Conservation (phyloP, 441 rosid species). For the Isatis lusitanica region DNA sequence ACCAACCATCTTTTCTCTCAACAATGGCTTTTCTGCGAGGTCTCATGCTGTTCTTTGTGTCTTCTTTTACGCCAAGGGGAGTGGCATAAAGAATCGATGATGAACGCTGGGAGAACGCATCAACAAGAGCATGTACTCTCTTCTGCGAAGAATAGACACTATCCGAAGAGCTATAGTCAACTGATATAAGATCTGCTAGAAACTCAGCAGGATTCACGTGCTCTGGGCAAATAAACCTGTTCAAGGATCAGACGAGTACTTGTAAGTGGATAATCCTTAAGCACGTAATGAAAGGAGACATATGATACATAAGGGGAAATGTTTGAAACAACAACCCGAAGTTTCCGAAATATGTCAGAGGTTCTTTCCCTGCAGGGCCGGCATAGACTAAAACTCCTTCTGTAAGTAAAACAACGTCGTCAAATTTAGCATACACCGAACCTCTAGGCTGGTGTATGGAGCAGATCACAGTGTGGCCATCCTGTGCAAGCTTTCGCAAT, state of each 20-base stretch:
- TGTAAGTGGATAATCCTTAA: constrained; percentile 1
- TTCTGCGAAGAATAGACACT: constrained; percentile 74
- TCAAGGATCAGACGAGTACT: constrained; percentile 20
- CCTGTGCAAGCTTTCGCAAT: constrained; percentile 76
- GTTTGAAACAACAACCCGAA: constrained; percentile 63
- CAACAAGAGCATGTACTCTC: constrained; percentile 86
- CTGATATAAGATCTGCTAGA: constrained; percentile 94
- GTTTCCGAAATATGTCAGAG: constrained; percentile 74
- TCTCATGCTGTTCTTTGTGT: constrained; percentile 39
- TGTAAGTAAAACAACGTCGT: constrained; percentile 80
- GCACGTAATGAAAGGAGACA: neutral
- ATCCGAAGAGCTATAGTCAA: constrained; percentile 86
- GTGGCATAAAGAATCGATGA: constrained; percentile 65
- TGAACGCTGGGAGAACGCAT: constrained; percentile 66
- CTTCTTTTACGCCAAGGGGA: constrained; percentile 49
- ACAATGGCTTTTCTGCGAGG: constrained; percentile 41
- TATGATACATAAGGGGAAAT: constrained; percentile 20
- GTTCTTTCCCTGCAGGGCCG: constrained; percentile 83
- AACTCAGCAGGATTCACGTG: constrained; percentile 97
- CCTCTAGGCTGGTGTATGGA: constrained; percentile 98
- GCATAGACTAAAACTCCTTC: constrained; percentile 82
- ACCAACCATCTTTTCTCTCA: constrained; percentile 67
- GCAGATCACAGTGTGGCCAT: constrained; percentile 95
- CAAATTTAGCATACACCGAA: constrained; percentile 81
- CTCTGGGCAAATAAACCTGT: constrained; percentile 80